phyloP scores from a whole-genome alignment of 306 rosid genomes.

The Gastrolobium villosum region DNA sequence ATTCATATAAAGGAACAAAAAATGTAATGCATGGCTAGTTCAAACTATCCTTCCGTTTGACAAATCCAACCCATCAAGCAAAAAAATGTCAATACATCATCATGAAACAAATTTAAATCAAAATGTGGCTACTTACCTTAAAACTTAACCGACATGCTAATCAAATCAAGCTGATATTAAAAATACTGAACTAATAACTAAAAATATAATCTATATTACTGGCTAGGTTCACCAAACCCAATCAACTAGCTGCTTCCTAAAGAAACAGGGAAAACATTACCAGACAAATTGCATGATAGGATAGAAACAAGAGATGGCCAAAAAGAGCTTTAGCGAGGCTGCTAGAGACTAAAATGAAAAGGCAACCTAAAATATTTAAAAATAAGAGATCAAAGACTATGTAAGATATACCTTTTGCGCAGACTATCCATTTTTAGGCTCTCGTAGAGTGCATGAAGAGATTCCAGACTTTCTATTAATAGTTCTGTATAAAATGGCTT shows the following conservation, averaged over 20 bases:
- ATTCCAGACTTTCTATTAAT: constrained; percentile 74
- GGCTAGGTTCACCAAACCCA: constrained; percentile 37
- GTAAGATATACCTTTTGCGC: constrained; percentile 72
- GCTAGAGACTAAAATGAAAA: constrained; percentile 28
- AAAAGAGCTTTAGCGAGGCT: background rate
- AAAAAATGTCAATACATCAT: constrained; percentile 4
- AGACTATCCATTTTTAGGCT: constrained; percentile 89
- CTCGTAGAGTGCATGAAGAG: constrained; percentile 96
- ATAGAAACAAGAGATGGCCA: constrained; percentile 15
- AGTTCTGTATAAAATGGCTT: constrained; percentile 67
- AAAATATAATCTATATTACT: constrained; percentile 18
- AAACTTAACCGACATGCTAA: constrained; percentile 5
- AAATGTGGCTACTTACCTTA: background rate
- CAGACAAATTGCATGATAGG: constrained; percentile 6
- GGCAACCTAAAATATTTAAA: background rate
- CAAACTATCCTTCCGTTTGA: constrained; percentile 1
- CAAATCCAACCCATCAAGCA: constrained; percentile 12
- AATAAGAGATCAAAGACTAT: constrained; percentile 17
- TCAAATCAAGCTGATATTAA: constrained; percentile 31
- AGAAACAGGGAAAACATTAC: constrained; percentile 13
- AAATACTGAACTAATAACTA: constrained; percentile 7
- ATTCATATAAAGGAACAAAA: background rate
- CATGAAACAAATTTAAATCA: background rate
- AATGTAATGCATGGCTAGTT: background rate
- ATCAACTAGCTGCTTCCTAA: constrained; percentile 35